Evolutionary conservation across 148 eudicot genomes (phyloP).

Genomic region (Linanthus parryae): DNA sequence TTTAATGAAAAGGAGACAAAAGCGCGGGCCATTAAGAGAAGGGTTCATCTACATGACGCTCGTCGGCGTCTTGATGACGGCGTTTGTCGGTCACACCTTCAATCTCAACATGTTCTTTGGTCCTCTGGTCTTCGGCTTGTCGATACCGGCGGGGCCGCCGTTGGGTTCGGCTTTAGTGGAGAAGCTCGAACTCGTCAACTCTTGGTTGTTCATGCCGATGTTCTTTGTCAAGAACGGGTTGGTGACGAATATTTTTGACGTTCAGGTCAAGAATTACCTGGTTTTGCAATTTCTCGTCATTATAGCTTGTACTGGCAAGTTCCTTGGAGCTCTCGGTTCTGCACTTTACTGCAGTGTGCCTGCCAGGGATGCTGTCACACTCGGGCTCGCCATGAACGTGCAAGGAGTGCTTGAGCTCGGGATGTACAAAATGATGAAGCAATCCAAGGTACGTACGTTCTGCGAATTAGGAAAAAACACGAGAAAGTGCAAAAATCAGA

Average conservation of each 20-base stretch:
- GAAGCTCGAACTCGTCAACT: background rate
- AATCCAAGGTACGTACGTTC: background rate
- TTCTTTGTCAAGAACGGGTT: conserved; percentile 8
- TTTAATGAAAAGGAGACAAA: conserved; percentile 9
- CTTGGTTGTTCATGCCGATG: conserved; percentile 8
- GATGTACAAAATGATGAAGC: too few relatives aligned
- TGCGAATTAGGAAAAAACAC: background rate
- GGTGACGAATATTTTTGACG: background rate
- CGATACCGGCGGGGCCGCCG: conserved; percentile 16
- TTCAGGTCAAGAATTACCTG: background rate
- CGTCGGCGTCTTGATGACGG: background rate
- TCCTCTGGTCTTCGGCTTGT: conserved; percentile 8
- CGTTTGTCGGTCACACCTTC: background rate
- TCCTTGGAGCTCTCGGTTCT: conserved; percentile 4
- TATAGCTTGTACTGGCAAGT: conserved; percentile 9
- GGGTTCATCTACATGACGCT: background rate
- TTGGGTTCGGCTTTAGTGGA: conserved; percentile 13
- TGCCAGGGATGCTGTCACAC: conserved; percentile 1
- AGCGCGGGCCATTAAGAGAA: conserved; percentile 7
- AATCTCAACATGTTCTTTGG: conserved; percentile 6
- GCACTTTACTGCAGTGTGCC: conserved; percentile 7
- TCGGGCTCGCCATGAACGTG: conserved; percentile 10
- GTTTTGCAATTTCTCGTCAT: background rate
- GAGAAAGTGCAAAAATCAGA: background rate
- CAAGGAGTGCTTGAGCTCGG: conserved; percentile 18